Percentiles rank a stretch among this genome's conserved stretches.
phyloP scores from a whole-genome alignment of 2,329 filamentous ascomycete genomes.

The Fusarium pseudograminearum region DNA sequence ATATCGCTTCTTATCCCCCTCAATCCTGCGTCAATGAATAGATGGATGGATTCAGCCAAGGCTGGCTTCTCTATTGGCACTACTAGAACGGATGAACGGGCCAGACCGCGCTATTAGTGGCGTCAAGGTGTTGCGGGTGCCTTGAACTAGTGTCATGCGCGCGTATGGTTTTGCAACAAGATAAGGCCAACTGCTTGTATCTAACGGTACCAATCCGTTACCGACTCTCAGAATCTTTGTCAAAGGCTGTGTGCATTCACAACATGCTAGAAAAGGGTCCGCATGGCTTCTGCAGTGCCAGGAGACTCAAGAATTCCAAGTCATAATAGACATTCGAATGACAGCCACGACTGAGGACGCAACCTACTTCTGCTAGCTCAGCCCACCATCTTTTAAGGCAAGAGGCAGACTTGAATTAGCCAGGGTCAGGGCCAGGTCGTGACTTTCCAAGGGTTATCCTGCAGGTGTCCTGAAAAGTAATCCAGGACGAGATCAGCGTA shows the following conservation, averaged over 20 bases:
- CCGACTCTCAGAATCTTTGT: background rate
- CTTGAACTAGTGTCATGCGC: constrained; percentile 16
- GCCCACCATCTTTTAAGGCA: constrained; percentile 19
- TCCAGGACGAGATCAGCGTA: constrained; percentile 4
- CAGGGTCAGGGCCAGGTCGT: constrained; percentile 9
- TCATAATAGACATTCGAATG: background rate
- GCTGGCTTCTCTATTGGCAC: background rate
- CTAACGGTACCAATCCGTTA: background rate
- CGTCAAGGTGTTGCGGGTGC: constrained; percentile 20
- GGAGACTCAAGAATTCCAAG: background rate
- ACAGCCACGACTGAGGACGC: background rate
- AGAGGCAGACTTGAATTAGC: constrained; percentile 1
- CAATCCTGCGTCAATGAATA: constrained; percentile 14
- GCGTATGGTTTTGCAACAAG: background rate
- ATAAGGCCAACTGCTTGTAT: constrained; percentile 3
- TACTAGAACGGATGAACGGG: constrained; percentile 26
- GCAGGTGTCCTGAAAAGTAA: constrained; percentile 31
- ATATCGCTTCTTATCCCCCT: constrained; percentile 6
- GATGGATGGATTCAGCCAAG: background rate
- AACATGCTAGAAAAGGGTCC: background rate
- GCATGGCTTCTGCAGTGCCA: background rate
- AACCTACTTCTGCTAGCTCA: background rate
- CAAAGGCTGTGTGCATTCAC: background rate
- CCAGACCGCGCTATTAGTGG: constrained; percentile 23
- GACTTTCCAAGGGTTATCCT: constrained; percentile 6